A percentile compares a stretch with the other conserved stretches of the same genome.
Evolutionary conservation across 768 basidiomycete genomes (phyloP).

Genomic region (Cubamyces sp.): DNA sequence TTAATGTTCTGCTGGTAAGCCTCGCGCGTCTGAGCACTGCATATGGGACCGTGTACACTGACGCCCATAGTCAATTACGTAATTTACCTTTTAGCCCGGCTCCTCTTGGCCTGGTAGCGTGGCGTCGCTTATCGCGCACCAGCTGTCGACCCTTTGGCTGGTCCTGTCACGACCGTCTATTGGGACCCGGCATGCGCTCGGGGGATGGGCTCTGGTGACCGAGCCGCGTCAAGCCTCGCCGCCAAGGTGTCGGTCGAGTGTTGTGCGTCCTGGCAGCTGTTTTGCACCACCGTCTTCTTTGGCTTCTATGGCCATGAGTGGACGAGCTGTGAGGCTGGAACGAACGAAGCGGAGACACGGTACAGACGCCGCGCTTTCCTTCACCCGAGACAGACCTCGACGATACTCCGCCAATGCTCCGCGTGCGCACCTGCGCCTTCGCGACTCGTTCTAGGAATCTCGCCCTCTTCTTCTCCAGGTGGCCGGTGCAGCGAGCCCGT

Average conservation of each 20-base stretch:
- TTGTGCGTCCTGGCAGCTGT: not conserved
- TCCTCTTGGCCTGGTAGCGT: not conserved
- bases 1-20: too few species aligned
- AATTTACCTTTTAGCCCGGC: not conserved
- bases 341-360: too few species aligned
- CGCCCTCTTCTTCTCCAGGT: not conserved
- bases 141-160: not conserved
- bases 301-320: not conserved
- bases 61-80: constrained; percentile 18
- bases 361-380: not conserved
- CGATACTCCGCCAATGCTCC: constrained; percentile 7
- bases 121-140: not conserved
- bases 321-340: too few species aligned
- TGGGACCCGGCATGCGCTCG: too few species aligned
- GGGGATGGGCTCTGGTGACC: not conserved
- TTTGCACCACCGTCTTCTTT: not conserved
- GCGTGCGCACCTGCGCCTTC: not conserved
- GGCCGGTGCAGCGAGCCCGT: not conserved
- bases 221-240: not conserved
- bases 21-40: not conserved
- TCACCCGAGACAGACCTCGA: not conserved
- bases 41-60: constrained; percentile 4
- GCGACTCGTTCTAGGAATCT: not conserved
- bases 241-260: not conserved
- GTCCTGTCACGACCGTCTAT: not conserved